Evolutionary conservation across 164 flowering plant genomes (phyloP).

Genomic region (Magnolia sinica): DNA sequence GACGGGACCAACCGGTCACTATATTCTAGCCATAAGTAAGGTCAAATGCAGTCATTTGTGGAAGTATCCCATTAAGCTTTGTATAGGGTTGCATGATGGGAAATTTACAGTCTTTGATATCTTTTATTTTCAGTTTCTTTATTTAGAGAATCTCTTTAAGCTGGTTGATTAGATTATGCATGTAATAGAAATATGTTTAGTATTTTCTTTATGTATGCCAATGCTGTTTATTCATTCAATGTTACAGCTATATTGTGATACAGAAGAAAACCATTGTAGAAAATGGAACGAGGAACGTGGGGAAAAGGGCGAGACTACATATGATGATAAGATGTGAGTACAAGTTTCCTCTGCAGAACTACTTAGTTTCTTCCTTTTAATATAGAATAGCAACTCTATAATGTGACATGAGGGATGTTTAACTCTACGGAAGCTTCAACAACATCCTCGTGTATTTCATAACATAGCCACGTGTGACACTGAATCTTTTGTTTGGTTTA

Average conservation of each 20-base stretch:
- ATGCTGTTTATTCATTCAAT: slow-evolving; percentile 8
- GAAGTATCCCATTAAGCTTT: too few relatives aligned
- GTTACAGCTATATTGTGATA: slow-evolving; percentile 58
- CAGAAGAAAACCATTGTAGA: slow-evolving; percentile 56
- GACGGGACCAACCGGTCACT: too few relatives aligned
- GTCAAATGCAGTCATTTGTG: too few relatives aligned
- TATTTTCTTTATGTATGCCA: not conserved
- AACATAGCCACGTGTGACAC: not conserved
- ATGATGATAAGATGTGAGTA: slow-evolving; percentile 57
- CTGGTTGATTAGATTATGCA: not conserved
- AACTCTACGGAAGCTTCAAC: not conserved
- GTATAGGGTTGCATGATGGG: too few relatives aligned
- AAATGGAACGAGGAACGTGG: slow-evolving; percentile 74
- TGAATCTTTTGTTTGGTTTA: not conserved
- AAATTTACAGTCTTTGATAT: too few relatives aligned
- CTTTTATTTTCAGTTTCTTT: not conserved
- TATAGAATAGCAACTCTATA: not conserved
- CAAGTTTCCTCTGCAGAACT: not conserved
- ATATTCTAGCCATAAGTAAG: too few relatives aligned
- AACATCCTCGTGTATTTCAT: too few relatives aligned
- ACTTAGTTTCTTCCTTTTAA: not conserved
- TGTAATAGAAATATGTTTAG: not conserved
- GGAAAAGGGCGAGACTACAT: slow-evolving; percentile 51
- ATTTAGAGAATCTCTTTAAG: not conserved
- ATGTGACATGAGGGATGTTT: not conserved